Evolutionary conservation across 345 rosid species (phyloP), one percentile per base, ranked within the genome.

Genomic region (Adansonia digitata): DNA sequence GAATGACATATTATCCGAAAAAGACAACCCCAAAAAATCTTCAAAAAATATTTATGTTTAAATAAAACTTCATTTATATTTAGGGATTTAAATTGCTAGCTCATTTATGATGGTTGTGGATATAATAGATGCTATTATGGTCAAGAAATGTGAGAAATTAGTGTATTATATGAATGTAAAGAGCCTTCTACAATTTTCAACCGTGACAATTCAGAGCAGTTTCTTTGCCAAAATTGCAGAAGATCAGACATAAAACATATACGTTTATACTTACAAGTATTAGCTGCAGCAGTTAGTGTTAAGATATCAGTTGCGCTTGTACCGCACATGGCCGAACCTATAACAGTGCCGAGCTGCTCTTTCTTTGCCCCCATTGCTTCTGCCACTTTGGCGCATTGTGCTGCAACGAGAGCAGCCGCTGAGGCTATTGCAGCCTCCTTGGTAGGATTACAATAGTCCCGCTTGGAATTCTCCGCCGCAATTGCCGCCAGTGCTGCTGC

Each of bases 401-500:
- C 91, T 0, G 97, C 98, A 56, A 92, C 94, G 29, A 94, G 82
- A 60, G 97, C 95, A 0, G 97, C 97, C 0, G 97, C 98, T 18
- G 97, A 92, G 18, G 95, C 95, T 55, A 91, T 85, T 11, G 93
- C 97, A 0, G 87, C 87, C 18, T 92, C 95, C 79, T 78, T 87
- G n/a, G 82, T 72, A 0, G 79, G 37, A 42, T 66, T 68, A 2
- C 75, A 72, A 6, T 79, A 71, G 7, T 79, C 82, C 64, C 52
- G 84, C 64, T 74, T 80, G 0, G 88, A 78, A 69, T 84, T 87
- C 74, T 90, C 91, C 1, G 93, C 91, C 7, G 97, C 91, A 72
- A 94, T 87, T 20, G 97, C 88, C 13, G 94, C 97, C 2, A 92
- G 82, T 69, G 94, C 90, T 7, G 98, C 94, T 0, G 98, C 98